A percentile compares a stretch with the other conserved stretches of the same genome.
These are phyloP conservation scores for Amphichorda felina DNA, from an alignment of 2,329 filamentous ascomycete species.

Conservation along the genomic window DNA sequence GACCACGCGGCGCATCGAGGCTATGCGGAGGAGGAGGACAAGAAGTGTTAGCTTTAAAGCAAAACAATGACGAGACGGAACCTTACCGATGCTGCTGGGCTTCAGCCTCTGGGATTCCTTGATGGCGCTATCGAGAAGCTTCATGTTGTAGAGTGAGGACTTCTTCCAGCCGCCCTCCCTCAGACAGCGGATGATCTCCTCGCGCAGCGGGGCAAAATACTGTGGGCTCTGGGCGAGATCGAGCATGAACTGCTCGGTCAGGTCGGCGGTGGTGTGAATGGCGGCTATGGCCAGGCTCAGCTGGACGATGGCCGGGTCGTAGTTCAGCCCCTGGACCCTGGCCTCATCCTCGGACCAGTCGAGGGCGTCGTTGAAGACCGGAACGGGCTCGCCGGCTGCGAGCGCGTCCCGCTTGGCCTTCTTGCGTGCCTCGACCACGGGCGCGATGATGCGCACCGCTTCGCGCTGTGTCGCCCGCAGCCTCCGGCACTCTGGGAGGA, in stretches of 20 bases:
- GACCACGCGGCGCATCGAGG: slow-evolving; percentile 6
- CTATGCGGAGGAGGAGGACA: not conserved
- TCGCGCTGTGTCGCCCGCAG: slow-evolving; percentile 7
- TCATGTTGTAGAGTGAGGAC: slow-evolving; percentile 10
- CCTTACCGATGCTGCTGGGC: slow-evolving; percentile 8
- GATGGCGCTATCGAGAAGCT: slow-evolving; percentile 13
- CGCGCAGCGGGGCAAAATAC: slow-evolving; percentile 23
- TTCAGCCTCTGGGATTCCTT: slow-evolving; percentile 14
- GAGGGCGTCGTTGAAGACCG: slow-evolving; percentile 33
- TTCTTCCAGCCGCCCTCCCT: slow-evolving; percentile 8
- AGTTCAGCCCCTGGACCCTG: slow-evolving; percentile 16
- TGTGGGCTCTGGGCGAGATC: slow-evolving; percentile 25
- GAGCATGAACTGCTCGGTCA: slow-evolving; percentile 6
- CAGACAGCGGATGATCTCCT: slow-evolving; percentile 20
- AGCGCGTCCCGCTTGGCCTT: slow-evolving; percentile 18
- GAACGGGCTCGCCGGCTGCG: slow-evolving; percentile 20
- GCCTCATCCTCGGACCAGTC: slow-evolving; percentile 41
- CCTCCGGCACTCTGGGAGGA: slow-evolving; percentile 23
- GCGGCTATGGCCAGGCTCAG: slow-evolving; percentile 28
- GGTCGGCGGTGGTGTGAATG: slow-evolving; percentile 38
- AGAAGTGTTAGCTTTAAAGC: slow-evolving; percentile 1
- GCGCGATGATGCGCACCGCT: slow-evolving; percentile 9
- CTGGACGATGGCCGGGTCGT: slow-evolving; percentile 7
- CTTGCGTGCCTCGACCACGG: slow-evolving; percentile 32
- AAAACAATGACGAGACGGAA: too few relatives aligned